phyloP scores from a whole-genome alignment of 805 yeast species.

The Saturnispora sanitii region DNA sequence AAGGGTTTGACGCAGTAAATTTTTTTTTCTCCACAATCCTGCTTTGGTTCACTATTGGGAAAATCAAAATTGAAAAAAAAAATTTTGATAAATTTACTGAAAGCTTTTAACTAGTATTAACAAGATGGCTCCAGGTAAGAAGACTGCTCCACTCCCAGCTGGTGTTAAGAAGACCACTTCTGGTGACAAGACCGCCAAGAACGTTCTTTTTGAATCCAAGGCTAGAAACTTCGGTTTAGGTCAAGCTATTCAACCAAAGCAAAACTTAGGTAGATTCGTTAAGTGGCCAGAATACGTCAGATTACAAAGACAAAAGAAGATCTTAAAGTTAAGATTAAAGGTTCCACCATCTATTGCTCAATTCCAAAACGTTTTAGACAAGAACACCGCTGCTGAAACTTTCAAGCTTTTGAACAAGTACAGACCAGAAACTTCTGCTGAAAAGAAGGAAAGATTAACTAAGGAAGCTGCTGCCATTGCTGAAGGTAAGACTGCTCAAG shows the following conservation, averaged over 20 bases:
- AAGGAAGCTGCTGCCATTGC: conserved; percentile 99
- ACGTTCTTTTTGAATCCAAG: conserved; percentile 82
- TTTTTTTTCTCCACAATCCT: no score
- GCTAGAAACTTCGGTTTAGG: conserved; percentile 96
- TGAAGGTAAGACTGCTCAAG: conserved; percentile 95
- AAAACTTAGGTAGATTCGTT: conserved; percentile 93
- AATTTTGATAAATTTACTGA: conserved; percentile 57
- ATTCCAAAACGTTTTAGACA: conserved; percentile 92
- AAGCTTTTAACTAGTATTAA: conserved; percentile 69
- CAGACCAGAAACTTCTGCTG: conserved; percentile 96
- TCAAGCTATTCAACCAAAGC: conserved; percentile 89
- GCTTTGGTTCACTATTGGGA: conserved; percentile 55
- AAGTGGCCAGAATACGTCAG: conserved; percentile 99
- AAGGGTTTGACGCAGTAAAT: conserved; percentile 48
- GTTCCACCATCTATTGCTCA: conserved; percentile 98
- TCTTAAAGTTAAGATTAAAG: conserved; percentile 89
- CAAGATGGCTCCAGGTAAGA: conserved; percentile 34
- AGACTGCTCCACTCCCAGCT: conserved; percentile 98
- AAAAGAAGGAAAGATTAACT: conserved; percentile 98
- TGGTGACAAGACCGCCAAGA: conserved; percentile 43
- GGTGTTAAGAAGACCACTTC: conserved; percentile 48
- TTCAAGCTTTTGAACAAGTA: conserved; percentile 97
- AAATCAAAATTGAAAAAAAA: conserved; percentile 46
- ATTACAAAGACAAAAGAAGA: conserved; percentile 98
- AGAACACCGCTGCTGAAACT: conserved; percentile 96